A percentile compares a stretch with the other conserved stretches of the same genome.
Evolutionary conservation across 1,139 yeast genomes (phyloP).

Genomic region (Maudiozyma humilis): DNA sequence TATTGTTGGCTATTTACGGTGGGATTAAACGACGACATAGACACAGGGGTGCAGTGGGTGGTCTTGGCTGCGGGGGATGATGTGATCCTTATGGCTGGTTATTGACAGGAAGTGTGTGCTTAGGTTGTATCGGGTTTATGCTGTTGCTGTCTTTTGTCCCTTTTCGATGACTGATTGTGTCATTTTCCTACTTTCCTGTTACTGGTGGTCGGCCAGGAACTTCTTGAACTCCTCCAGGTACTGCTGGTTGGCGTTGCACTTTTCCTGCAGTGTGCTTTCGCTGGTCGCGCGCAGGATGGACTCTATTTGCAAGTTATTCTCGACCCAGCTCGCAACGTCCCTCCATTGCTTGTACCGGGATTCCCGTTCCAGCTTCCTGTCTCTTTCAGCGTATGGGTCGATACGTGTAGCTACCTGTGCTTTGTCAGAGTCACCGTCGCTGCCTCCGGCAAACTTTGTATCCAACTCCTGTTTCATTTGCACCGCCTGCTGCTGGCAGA

Average conservation of each 20-base stretch:
- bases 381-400: slow-evolving; percentile 42
- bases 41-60: too few species aligned
- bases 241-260: slow-evolving; percentile 32
- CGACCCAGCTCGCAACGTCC: slow-evolving; percentile 31
- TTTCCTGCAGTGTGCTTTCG: slow-evolving; percentile 30
- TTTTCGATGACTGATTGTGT: neutral
- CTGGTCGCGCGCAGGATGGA: slow-evolving; percentile 35
- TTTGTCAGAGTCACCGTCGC: neutral
- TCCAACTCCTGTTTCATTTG: slow-evolving; percentile 27
- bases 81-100: too few species aligned
- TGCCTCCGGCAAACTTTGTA: slow-evolving; percentile 10
- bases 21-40: too few species aligned
- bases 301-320: slow-evolving; percentile 37
- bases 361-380: slow-evolving; percentile 28
- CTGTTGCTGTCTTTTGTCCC: neutral
- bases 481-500: slow-evolving; percentile 32
- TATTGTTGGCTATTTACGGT: neutral
- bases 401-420: slow-evolving; percentile 29
- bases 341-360: slow-evolving; percentile 26
- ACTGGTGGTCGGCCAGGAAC: slow-evolving; percentile 11
- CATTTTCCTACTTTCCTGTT: neutral
- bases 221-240: slow-evolving; percentile 21
- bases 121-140: too few species aligned
- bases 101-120: too few species aligned
- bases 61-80: too few species aligned